These are phyloP conservation scores for Suaeda aralocaspica DNA, from an alignment of 148 eudicot species.

Conservation along the genomic window DNA sequence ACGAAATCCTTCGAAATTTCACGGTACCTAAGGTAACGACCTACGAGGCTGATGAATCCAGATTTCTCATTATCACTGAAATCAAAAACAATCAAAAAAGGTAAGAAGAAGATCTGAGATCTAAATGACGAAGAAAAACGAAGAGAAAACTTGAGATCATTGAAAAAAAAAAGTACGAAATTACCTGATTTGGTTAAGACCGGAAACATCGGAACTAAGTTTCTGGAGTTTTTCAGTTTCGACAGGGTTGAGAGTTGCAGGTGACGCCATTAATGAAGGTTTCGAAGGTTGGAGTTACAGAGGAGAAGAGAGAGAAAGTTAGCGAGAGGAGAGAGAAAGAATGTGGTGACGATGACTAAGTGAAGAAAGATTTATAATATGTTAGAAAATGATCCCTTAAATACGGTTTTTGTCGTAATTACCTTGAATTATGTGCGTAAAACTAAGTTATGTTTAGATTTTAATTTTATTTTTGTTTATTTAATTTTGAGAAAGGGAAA, in stretches of 20 bases:
- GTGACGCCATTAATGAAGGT: constrained; percentile 42
- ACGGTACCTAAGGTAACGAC: constrained; percentile 80
- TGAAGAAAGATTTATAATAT: constrained; percentile 17
- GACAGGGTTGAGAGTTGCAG: constrained; percentile 35
- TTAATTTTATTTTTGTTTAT: too few relatives aligned
- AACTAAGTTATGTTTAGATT: too few relatives aligned
- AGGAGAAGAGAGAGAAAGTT: not conserved
- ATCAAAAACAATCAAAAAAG: not conserved
- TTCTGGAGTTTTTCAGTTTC: constrained; percentile 61
- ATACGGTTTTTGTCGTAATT: constrained; percentile 12
- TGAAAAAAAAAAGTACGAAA: not conserved
- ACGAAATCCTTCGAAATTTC: not conserved
- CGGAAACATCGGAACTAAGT: constrained; percentile 54
- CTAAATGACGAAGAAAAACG: not conserved
- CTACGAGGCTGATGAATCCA: constrained; percentile 86
- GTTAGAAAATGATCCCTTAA: not conserved
- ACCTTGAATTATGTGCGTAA: constrained; percentile 8
- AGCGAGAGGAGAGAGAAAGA: constrained; percentile 16
- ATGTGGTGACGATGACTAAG: constrained; percentile 1
- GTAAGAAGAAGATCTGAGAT: constrained; percentile 17
- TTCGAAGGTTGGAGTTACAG: constrained; percentile 23
- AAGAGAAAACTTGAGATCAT: not conserved
- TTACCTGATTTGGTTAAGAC: constrained; percentile 64
- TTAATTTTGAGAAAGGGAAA: not conserved
- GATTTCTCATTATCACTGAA: constrained; percentile 94